Evolutionary conservation across 2,329 filamentous ascomycete genomes (phyloP), one percentile per base, ranked within the genome.

Genomic region (Keithomyces neogunnii): DNA sequence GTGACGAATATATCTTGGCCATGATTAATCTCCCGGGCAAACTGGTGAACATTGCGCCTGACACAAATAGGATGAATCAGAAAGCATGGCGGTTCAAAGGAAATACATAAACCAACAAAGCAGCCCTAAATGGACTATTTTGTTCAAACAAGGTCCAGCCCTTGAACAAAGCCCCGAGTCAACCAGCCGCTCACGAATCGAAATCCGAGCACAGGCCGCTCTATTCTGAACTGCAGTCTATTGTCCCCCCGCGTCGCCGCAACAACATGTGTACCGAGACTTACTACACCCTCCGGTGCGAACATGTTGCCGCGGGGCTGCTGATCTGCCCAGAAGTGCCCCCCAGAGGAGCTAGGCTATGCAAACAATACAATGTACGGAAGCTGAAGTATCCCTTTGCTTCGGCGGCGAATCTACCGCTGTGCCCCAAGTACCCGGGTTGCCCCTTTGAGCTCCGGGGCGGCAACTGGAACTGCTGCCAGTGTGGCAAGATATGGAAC

Each of bases 401-500:
- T 19, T 68, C 73, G 4, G 69, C 70, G 55, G 72, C 71, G 59
- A 56, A 57, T 19, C 53, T 63, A 30, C 69, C 71, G 46, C 68
- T 70, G 53, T 78, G 75, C 33, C 51, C 56, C 56, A 73, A 74
- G 44, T 61, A 77, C 51, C 56, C 69, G 6, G 65, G 66, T 47
- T 79, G 76, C 50, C 74, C 76, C 6, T 79, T 75, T 56, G 74
- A 77, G 62, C 63, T 65, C 46, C 71, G 72, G 52, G 71, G 74
- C 51, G 68, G 76, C 33, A 69, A 62, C 55, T 80, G 76, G 76
- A 76, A 76, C 62, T 79, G 76, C 62, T 79, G 76, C 62, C 78
- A 74, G 75, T 79, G 76, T 52, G 76, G 76, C 31, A 77, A 78
- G 58, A 66, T 67, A n/a, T 72, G 72, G 68, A 79, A 80, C 57